Evolutionary conservation across 208 protist genomes (phyloP), one percentile per base, ranked within the genome.

Genomic region (Trypanosoma mega): DNA sequence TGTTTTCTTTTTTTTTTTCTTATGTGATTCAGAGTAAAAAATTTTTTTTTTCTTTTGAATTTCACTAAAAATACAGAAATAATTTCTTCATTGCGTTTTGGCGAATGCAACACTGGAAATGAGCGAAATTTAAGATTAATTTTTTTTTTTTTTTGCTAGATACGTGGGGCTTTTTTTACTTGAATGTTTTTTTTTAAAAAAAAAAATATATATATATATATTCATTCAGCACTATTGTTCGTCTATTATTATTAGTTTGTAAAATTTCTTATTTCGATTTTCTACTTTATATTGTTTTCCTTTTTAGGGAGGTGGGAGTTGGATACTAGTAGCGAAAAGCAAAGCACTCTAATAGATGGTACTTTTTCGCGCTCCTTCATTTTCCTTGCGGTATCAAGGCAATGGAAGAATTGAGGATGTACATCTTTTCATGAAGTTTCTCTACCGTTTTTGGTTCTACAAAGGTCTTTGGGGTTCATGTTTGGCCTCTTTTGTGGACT

Each of bases 371-470:
- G 7, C 54, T 6, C 69, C 64, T n/a, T 52, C 57, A 12, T 74
- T 71, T 31, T 87, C 74, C 21, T 60, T 86, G 24, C 68, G 74
- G 50, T 74, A 84, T 47, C 57, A 76, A 16, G 76, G 72, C 7
- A 82, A 63, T 43, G 74, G 81, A 9, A 68, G 67, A 29, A 80
- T 92, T 21, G 76, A 79, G 27, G 78, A 90, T 58, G 68, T 78
- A n/a, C 74, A 75, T 27, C 55, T 78, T n/a, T 84, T 90, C 48
- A 87, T 87, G 77, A 76, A 68, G 45, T 72, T 65, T 37, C 48
- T 85, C 3, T 94, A 94, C 58, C 49, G 55, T 21, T 87, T 86
- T 48, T 94, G 87, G 84, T 79, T 81, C 39, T 66, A 81, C 63
- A 88, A 87, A 44, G 87, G 87, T 12, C 82, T 77, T 31, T 90